Base-by-base conservation (phyloP, 352 stramenopile species). In the Pythium insidiosum region DNA sequence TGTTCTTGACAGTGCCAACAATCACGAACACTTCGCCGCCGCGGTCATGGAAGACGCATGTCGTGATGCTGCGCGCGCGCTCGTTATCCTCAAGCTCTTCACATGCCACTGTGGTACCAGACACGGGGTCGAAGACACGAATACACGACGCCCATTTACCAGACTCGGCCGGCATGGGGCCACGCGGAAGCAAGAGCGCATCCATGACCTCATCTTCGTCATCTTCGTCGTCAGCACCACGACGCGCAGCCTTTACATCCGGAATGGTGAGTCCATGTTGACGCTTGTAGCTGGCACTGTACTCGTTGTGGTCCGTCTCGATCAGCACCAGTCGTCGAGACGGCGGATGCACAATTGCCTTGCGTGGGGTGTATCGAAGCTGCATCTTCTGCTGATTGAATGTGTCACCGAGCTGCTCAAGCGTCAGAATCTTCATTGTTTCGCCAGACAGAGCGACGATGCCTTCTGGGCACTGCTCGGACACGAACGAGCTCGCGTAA, bases 251-350 rank as follows among this genome's bases (percentile, higher is more conserved):
- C 45, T 72, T 65, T 42, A 87, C 63, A 33, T 92, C 70, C 2
- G 75, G 57, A 38, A 90, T 80, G 20, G 61, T 52, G 21, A 88
- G 50, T 3, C 79, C 73, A 49, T 84, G 61, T 37, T 89, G 54
- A 24, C 77, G 67, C 48, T 98, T 97, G 58, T 97, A 92, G 31
- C 89, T 82, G 25, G 85, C 73, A 31, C 83, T 90, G 46, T 89
- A 97, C 34, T 98, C 91, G 59, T 99, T 98, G 60, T 97, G 90
- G 58, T 99, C 97, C 36, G 84, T 96, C 69, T 99, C 96, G 43
- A 99, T 88, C n/a, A 99, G 66, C 26, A 98, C 73, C 2, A 99
- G 61, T 34, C 95, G 72, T 43, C 88, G 68, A 7, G 75, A 85
- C 11, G 73, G 58, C 6, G 80, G 81, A 37, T 99, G 73, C 7